Conservation (phyloP, 1,139 yeast genomes). For the Saccharomyces uvarum region DNA sequence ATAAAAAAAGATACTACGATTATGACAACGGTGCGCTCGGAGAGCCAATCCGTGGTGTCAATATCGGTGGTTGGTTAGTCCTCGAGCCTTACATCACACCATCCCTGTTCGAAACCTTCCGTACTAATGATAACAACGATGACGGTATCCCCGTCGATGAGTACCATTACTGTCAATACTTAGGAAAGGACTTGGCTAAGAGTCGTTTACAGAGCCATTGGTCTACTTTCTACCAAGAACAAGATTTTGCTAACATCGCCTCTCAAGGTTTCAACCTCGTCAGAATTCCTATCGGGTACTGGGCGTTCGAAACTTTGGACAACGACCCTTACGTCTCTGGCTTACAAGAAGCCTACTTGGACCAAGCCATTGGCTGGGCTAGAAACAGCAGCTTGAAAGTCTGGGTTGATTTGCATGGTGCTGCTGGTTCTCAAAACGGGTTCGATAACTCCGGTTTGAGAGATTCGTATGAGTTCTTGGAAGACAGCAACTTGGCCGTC, state of each 20-base stretch:
- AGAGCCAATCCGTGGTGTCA: conserved; percentile 58
- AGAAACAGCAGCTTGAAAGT: conserved; percentile 54
- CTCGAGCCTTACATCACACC: conserved; percentile 85
- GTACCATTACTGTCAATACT: conserved; percentile 53
- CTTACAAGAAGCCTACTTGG: conserved; percentile 67
- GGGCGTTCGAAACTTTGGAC: conserved; percentile 69
- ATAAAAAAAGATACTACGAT: conserved; percentile 23
- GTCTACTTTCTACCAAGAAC: conserved; percentile 69
- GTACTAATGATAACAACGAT: conserved; percentile 24
- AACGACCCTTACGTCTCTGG: conserved; percentile 87
- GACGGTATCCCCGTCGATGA: conserved; percentile 72
- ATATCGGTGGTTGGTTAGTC: conserved; percentile 89
- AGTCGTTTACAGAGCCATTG: conserved; percentile 60
- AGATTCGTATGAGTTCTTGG: conserved; percentile 54
- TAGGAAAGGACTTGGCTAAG: conserved; percentile 57
- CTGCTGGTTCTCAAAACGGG: conserved; percentile 96
- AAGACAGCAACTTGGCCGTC: conserved; percentile 40
- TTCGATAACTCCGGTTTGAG: conserved; percentile 91
- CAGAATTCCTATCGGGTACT: conserved; percentile 89
- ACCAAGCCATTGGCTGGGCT: conserved; percentile 74
- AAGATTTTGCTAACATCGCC: conserved; percentile 58
- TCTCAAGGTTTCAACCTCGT: conserved; percentile 72
- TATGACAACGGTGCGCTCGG: conserved; percentile 13
- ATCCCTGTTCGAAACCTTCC: conserved; percentile 53
- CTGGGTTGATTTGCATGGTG: conserved; percentile 93